Evolutionary conservation across 2,329 filamentous ascomycete species (phyloP), one percentile per base, ranked within the genome.

Genomic region (Ophiognomonia clavigignenti-juglandacearum): DNA sequence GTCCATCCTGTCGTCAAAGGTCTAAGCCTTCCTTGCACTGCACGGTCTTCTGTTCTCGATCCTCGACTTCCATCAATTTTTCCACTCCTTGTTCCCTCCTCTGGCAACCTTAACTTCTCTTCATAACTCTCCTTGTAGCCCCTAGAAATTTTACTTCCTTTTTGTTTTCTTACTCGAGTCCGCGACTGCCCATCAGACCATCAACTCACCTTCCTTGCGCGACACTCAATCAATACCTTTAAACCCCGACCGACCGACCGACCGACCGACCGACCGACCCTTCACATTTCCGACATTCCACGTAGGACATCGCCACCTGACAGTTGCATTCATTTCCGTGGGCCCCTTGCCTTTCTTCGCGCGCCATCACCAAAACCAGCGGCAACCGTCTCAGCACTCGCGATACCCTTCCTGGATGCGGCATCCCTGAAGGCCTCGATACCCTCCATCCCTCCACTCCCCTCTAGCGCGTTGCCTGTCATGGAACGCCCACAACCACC

Each of bases 1-100:
- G 22, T 14, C 19, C 19, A 18, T 10, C 22, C 22, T 34, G n/a
- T n/a, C n/a, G n/a, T n/a, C n/a, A n/a, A n/a, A 44, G 26, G 47
- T 52, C 49, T 52, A 52, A 52, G 49, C 49, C n/a, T n/a, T n/a
- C n/a, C n/a, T n/a, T n/a, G n/a, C 49, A 24, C 42, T 48, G 23
- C 49, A 45, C 45, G 49, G 49, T 48, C 41, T 16, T n/a, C n/a
- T n/a, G n/a, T n/a, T n/a, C n/a, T n/a, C n/a, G 41, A 45, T 51
- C 45, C 45, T 51, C 41, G 26, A 22, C 14, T n/a, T n/a, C n/a
- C n/a, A n/a, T n/a, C n/a, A n/a, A n/a, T n/a, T n/a, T n/a, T n/a
- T 29, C 41, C 39, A 32, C 39, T 48, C 46, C 20, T 41, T 39
- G 18, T 29, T 43, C 43, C 40, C 19, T 40, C 42, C 48, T 32